Evolutionary conservation across 148 eudicot genomes (phyloP), one percentile per base, ranked within the genome.

Genomic region (Chenopodium formosanum): DNA sequence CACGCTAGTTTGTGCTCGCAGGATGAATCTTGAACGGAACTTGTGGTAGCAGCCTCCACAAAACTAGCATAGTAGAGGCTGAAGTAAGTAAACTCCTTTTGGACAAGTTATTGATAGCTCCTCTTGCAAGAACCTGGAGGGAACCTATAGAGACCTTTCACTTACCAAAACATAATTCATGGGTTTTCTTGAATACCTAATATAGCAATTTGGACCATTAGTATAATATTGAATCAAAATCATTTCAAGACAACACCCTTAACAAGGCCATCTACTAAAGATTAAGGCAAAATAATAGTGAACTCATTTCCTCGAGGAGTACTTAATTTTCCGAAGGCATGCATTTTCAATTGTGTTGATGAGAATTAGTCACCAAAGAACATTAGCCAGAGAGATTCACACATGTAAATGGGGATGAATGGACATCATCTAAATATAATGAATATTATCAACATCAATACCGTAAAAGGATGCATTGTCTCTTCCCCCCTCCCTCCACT

Each of bases 391-490:
- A 67, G 37, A 12, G 27, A 31, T 27, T 12, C 6, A 67, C 70
- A 67, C 7, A 11, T 19, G 12, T 9, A 50, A 56, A 56, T 10
- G 56, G 53, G 23, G 68, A 3, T 44, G 19, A 29, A 58, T 10
- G 27, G 74, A 23, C 3, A 69, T 69, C 46, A 29, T 3, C 20
- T 5, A 14, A 29, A 46, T 40, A 73, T 74, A 81, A 34, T 66
- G 74, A 37, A 68, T 76, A 46, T 53, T 62, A 81, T 67, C 20
- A 10, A 75, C 79, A 75, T 56, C 74, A 64, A 34, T 37, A 31
- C 25, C 78, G 83, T 79, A 75, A 50, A 74, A 60, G 67, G 53
- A 69, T 37, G 74, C 82, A 44, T 11, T 7, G 66, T 69, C 50
- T 67, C 73, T 53, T 40, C 31, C 20, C 31, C 31, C 47, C 46